A percentile compares a stretch with the other conserved stretches of the same genome.
These are phyloP conservation scores for Leavenworthia alabamica DNA, from an alignment of 345 rosid genomes.

Conservation along the genomic window DNA sequence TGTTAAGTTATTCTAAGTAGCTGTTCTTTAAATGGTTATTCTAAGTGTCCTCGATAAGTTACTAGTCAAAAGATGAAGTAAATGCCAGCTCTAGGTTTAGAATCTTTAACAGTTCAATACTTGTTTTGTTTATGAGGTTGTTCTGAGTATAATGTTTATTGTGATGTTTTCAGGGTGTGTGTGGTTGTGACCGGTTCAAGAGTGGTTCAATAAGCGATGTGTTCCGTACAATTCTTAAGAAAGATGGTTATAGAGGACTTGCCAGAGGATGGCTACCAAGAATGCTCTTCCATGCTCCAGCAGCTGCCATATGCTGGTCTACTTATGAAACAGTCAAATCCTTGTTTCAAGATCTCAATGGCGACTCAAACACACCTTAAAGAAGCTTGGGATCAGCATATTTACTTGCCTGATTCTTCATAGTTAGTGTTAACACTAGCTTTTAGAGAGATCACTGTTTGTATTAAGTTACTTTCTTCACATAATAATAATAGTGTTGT, in stretches of 20 bases:
- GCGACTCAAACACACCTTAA: slow-evolving; percentile 36
- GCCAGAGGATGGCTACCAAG: slow-evolving; percentile 93
- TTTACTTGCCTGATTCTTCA: slow-evolving; percentile 14
- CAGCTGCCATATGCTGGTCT: slow-evolving; percentile 98
- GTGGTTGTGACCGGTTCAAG: slow-evolving; percentile 90
- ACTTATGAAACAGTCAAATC: slow-evolving; percentile 73
- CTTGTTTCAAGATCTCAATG: slow-evolving; percentile 60
- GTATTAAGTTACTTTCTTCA: slow-evolving; percentile 8
- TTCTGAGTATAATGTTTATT: neutral
- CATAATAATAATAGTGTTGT: slow-evolving; percentile 30
- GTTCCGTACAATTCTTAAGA: slow-evolving; percentile 49
- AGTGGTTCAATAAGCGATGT: slow-evolving; percentile 68
- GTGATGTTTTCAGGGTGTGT: slow-evolving; percentile 64
- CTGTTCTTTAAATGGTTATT: neutral
- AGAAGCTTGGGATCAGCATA: neutral
- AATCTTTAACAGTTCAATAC: neutral
- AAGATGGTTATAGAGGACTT: slow-evolving; percentile 84
- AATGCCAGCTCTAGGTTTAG: neutral
- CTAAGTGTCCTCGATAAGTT: neutral
- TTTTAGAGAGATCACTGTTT: neutral
- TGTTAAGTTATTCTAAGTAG: neutral
- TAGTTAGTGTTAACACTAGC: slow-evolving; percentile 11
- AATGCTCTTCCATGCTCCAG: slow-evolving; percentile 99
- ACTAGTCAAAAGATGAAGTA: neutral
- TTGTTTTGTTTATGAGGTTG: neutral